Percentiles rank a stretch among this genome's conserved stretches.
Evolutionary conservation across 371 early-diverging fungal species (phyloP).

Genomic region (Amoeboaphelidium occidentale): DNA sequence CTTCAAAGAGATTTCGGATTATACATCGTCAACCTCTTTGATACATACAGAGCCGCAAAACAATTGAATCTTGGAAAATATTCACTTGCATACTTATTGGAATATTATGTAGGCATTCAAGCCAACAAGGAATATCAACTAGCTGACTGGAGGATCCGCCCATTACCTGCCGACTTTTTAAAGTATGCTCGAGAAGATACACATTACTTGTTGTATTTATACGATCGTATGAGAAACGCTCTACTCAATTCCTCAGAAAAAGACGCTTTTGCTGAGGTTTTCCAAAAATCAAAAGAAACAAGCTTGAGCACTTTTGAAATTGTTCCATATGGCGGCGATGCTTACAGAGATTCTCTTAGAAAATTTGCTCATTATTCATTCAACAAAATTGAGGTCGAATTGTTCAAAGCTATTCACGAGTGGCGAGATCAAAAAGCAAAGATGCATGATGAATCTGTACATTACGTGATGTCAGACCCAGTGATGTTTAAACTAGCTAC

Average conservation of each 20-base stretch:
- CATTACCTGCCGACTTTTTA: conserved; percentile 70
- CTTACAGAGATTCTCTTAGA: conserved; percentile 40
- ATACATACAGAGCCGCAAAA: conserved; percentile 80
- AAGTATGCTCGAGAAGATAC: conserved; percentile 83
- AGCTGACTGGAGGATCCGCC: conserved; percentile 90
- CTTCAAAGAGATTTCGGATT: conserved; percentile 88
- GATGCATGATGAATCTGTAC: background rate
- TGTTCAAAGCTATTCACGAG: conserved; percentile 32
- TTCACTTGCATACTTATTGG: conserved; percentile 55
- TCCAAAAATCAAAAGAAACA: conserved; percentile 41
- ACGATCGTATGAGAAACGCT: conserved; percentile 66
- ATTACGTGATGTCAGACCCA: conserved; percentile 68
- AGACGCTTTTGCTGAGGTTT: conserved; percentile 11
- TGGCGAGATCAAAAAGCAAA: conserved; percentile 10
- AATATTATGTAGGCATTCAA: conserved; percentile 42
- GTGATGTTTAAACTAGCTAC: conserved; percentile 52
- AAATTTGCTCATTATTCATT: conserved; percentile 34
- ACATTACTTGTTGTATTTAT: conserved; percentile 80
- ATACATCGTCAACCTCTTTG: conserved; percentile 84
- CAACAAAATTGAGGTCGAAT: conserved; percentile 33
- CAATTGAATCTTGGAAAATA: conserved; percentile 38
- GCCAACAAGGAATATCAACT: conserved; percentile 82
- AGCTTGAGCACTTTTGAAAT: conserved; percentile 41
- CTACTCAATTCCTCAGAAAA: conserved; percentile 19
- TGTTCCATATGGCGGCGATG: conserved; percentile 45